Base-by-base conservation (phyloP, 2,329 filamentous ascomycete species). In the Zasmidium angulare region DNA sequence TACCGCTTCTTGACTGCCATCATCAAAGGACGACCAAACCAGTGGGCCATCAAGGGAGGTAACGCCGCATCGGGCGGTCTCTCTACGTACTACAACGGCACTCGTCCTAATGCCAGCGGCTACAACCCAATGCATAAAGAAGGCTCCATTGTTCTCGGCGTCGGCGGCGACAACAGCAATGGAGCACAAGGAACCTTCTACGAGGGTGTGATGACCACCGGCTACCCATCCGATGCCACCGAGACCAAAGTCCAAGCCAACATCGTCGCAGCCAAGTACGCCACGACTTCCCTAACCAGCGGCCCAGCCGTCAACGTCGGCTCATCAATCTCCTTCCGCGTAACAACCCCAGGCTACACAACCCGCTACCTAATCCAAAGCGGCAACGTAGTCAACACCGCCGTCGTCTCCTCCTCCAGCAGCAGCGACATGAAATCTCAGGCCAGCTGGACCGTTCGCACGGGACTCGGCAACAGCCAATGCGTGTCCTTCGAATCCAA, bases 51-150 rank as follows among this genome's bases (percentile, higher is more conserved):
- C 61, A 81, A 82, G 9, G 86, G 84, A 0, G 85, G 64, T 20
- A 80, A 88, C 56, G 79, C 84, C 11, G 78, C 77, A 0, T 81
- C 82, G 0, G 83, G 82, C 21, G 69, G 74, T 2, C 69, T 88
- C 20, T 80, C 81, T 4, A 87, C 85, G 0, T 87, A 80, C 73
- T 88, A 84, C 67, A 81, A 72, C 61, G 86, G 86, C 9, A 74
- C 66, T 1, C 82, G 85, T 2, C 86, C 85, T 4, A 77, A 55
- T 4, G 50, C 22, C n/a, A 24, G n/a, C 20, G 84, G 83, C 17
- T 88, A 88, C 73, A 81, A 85, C 69, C 72, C 75, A 0, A 88
- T 88, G 86, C 76, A 67, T 62, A 86, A 87, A 63, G 85, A 88
- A 68, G 85, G 85, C 12, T 81, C 85, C 58, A 86, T 88, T 52